These are phyloP conservation scores for Phellopilus nigrolimitatus DNA, from an alignment of 1,284 basidiomycete genomes.

Conservation along the genomic window DNA sequence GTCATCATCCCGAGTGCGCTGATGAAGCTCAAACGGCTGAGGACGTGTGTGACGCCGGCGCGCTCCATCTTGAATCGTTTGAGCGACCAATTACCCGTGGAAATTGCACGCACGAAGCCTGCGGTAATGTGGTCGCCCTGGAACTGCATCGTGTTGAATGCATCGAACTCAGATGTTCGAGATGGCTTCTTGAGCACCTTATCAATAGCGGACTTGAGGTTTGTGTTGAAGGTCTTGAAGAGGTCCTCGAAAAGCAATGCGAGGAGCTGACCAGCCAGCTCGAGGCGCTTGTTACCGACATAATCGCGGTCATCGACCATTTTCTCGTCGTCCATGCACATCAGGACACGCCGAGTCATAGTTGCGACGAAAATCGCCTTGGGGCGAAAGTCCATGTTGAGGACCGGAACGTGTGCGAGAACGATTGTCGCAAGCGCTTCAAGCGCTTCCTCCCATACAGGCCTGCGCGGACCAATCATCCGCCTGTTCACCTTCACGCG, in stretches of 20 bases:
- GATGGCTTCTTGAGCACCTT: conserved; percentile 98
- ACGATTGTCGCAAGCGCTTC: conserved; percentile 97
- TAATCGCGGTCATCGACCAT: conserved; percentile 99
- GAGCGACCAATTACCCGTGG: conserved; percentile 98
- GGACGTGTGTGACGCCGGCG: conserved; percentile 97
- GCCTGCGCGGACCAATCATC: conserved; percentile 75
- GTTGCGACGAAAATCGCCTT: conserved; percentile 98
- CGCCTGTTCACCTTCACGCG: conserved; percentile 87
- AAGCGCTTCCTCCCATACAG: conserved; percentile 90
- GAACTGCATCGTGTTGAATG: conserved; percentile 91
- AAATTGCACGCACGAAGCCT: conserved; percentile 97
- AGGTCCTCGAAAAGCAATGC: conserved; percentile 96
- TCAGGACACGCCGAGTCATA: conserved; percentile 94
- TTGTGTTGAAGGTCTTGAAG: conserved; percentile 98
- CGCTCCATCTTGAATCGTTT: conserved; percentile 99
- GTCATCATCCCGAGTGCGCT: conserved; percentile 99
- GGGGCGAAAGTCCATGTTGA: conserved; percentile 85
- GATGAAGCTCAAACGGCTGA: conserved; percentile 94
- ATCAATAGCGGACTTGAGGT: conserved; percentile 95
- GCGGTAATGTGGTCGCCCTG: conserved; percentile 87
- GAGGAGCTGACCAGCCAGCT: conserved; percentile 97
- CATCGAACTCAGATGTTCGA: conserved; percentile 93
- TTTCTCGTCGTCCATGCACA: conserved; percentile 95
- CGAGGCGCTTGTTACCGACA: conserved; percentile 98
- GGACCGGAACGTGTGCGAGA: conserved; percentile 93